Evolutionary conservation across 1,139 yeast genomes (phyloP), one percentile per base, ranked within the genome.

Genomic region (Ogataea hybrid): DNA sequence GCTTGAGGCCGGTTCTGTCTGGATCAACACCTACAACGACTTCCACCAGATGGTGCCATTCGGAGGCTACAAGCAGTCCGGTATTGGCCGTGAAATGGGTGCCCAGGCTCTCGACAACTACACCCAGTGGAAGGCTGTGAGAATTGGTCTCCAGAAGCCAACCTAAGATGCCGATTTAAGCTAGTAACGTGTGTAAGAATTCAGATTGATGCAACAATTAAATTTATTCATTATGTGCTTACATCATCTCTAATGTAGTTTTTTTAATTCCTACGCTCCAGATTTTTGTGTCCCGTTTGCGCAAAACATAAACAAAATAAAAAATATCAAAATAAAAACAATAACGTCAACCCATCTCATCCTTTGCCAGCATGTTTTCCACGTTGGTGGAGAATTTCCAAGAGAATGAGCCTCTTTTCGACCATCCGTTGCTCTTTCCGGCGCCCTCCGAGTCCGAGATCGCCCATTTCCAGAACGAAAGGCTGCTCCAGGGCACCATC

Each of bases 1-100:
- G 64, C 65, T 86, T 51, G 76, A 77, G 62, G 86, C 95, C 44
- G 95, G 95, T 67, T 82, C 90, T 46, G 75, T 86, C 53, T 86
- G 94, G 92, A 74, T 84, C 62, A 79, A 79, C 73, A 73, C 94
- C 51, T 86, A 84, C 73, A 87, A 87, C 66, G 87, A 82, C 59
- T 81, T 85, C 81, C 86, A 86, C 68, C 78, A 77, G 56, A 74
- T 77, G 67, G 83, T 85, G 62, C 84, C 84, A 49, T 79, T 79
- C 52, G 96, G 96, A 62, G 96, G 96, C 54, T 86, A 70, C 77
- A 82, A 83, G 63, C 79, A 82, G 68, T 84, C 94, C 47, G 96
- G 96, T 69, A 79, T 84, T 63, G 96, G 96, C 62, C 84, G 95
- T 71, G 96, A 87, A 74, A 80, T 87, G 82, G 96, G 96, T 65